Conservation (phyloP, 2,329 filamentous ascomycete genomes). For the Aspergillus terreus region DNA sequence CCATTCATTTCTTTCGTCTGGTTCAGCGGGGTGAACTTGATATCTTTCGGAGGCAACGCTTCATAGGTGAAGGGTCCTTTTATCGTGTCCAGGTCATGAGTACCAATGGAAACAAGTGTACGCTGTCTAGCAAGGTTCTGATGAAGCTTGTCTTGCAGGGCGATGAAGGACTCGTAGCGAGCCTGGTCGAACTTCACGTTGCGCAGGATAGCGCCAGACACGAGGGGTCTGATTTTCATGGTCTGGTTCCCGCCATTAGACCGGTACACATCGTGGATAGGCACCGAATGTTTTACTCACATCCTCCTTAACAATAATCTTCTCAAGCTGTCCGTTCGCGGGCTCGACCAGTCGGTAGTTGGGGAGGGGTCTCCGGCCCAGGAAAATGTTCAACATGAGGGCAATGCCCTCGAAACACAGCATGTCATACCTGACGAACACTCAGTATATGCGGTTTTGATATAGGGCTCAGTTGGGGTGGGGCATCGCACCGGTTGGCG, state of each 20-base stretch:
- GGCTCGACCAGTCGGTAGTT: conserved; percentile 75
- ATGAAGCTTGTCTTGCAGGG: conserved; percentile 95
- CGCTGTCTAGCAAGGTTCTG: conserved; percentile 90
- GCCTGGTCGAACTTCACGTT: conserved; percentile 89
- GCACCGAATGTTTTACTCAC: conserved; percentile 32
- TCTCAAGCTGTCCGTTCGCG: conserved; percentile 68
- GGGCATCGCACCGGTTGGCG: conserved; percentile 71
- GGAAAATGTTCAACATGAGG: conserved; percentile 93
- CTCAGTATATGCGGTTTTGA: conserved; percentile 18
- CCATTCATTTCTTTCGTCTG: conserved; percentile 85
- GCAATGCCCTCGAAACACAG: conserved; percentile 96
- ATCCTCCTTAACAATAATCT: conserved; percentile 72
- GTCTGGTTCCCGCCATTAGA: conserved; percentile 48
- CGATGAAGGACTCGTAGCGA: conserved; percentile 95
- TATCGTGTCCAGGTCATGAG: conserved; percentile 90
- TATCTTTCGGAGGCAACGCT: conserved; percentile 83
- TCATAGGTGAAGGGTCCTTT: conserved; percentile 96
- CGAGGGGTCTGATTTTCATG: conserved; percentile 75
- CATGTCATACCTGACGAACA: conserved; percentile 65
- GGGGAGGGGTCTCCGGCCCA: conserved; percentile 69
- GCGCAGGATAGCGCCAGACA: conserved; percentile 83
- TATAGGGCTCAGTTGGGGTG: background rate
- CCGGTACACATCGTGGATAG: background rate
- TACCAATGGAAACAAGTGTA: conserved; percentile 94
- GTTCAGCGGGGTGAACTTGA: conserved; percentile 87